Base-by-base conservation (phyloP, 192 early-diverging fungal genomes). In the Rhizophagus sp. region DNA sequence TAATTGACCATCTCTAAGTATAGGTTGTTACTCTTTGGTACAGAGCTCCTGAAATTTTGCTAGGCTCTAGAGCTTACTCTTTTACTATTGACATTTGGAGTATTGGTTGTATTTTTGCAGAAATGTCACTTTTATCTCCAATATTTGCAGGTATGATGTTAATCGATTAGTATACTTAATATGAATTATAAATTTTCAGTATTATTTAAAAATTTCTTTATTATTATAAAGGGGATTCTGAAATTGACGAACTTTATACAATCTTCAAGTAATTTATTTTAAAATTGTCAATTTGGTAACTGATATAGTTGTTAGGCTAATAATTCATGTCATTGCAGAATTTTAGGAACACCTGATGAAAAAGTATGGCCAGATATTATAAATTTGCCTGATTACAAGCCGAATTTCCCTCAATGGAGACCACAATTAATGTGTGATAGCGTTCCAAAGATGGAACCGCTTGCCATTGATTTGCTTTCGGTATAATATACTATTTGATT, bases 41-140 rank as follows among this genome's bases (percentile, higher is more conserved):
- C 82, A 86, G 97, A 47, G 90, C 97, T 25, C 97, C 98, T 7
- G 97, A 99, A 86, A 96, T 98, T 72, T 86, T 99, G 75, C 89
- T 99, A 75, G 98, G 97, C 15, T 91, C 90, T 8, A 90, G 90
- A 69, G 91, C 93, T 78, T 99, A 99, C 85, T 94, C 94, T 15
- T 96, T 94, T 15, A 93, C 92, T 9, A 93, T 99, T 50, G 98
- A 99, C 84, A 97, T 99, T 88, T 99, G 98, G 98, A 94, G 92
- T 75, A 91, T 97, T 71, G 98, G 96, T 0, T 98, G 97, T 83
- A 97, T 99, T 78, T 94, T 99, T 89, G 96, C 96, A 39, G 98
- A 99, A 86, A 95, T 99, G 95, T 87, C 88, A 52, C 84, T 86
- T 57, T 87, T 92, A 61, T 84, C 84, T 10, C 94, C 97, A 3